phyloP scores from a whole-genome alignment of 2,329 filamentous ascomycete species.

The Dothiorella sarmentorum region DNA sequence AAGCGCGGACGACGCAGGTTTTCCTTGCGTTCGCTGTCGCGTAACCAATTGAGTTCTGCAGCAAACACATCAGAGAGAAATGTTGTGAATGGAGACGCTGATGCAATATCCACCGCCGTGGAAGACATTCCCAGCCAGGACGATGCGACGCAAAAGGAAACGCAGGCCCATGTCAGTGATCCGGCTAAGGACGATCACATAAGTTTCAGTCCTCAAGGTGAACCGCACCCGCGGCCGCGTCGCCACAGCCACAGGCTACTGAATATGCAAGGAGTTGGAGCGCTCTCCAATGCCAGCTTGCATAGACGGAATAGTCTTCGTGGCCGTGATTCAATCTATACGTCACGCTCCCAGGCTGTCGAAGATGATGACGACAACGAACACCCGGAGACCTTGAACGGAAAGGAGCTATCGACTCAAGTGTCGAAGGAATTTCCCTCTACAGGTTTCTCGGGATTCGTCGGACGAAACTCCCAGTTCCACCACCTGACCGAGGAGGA shows the following conservation, averaged over 20 bases:
- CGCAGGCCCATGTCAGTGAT: neutral
- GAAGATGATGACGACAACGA: neutral
- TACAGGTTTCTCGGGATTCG: conserved; percentile 31
- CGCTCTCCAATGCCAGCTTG: conserved; percentile 29
- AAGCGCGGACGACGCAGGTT: neutral
- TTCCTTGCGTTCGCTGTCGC: conserved; percentile 18
- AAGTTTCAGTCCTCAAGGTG: conserved; percentile 28
- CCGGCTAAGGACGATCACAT: conserved; percentile 24
- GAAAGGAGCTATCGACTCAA: neutral
- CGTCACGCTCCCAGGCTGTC: neutral
- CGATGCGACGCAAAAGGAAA: neutral
- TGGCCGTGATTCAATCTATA: neutral
- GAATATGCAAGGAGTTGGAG: conserved; percentile 35
- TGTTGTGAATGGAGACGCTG: neutral
- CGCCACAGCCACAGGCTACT: conserved; percentile 26
- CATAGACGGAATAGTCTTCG: conserved; percentile 18
- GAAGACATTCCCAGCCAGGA: neutral
- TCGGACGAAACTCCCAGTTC: conserved; percentile 52
- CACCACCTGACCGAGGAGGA: conserved; percentile 52
- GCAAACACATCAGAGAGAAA: neutral
- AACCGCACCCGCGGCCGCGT: conserved; percentile 12
- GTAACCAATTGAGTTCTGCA: neutral
- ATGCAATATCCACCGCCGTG: neutral
- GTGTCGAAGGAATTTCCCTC: conserved; percentile 22
- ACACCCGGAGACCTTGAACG: neutral